Base-by-base conservation (phyloP, 805 yeast species). In the Jamesozyma hellenica region DNA sequence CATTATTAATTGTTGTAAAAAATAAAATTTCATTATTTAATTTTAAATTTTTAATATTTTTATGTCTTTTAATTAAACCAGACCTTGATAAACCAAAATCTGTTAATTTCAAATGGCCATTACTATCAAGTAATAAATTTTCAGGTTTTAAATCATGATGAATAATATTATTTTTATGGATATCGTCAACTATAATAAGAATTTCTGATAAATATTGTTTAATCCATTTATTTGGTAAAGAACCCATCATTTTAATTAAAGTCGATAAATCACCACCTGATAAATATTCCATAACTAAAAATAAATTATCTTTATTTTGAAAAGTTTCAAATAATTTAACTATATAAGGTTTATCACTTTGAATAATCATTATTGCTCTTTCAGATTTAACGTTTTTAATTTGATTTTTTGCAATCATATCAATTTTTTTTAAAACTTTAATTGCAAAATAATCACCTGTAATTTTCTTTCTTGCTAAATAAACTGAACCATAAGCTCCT, bases 401-500 rank as follows among this genome's bases (percentile, higher is more conserved):
- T 65, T 92, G 98, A 67, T 94, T 94, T 63, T 90, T 92, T 2
- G 95, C 90, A 44, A 92, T 79, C 97, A 92, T 92, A 60, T 92
- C 97, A 3, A 94, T 74, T 60, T 92, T 92, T 51, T 79, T 84
- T 45, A 92, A 65, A 12, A 86, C 92, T 58, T 92, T 92, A 46
- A 92, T 87, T 0, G 99, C 98, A 50, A 84, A 90, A 59, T 87
- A 83, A 46, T 94, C 98, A 4, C 96, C 96, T 0, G 96, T 90
- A 11, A 82, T 61, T 51, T 77, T 80, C 52, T 92, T 73, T 47
- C 79, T 77, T 0, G 95, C 88, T 8, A 92, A 67, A 59, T 79
- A 92, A 2, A 92, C 99, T 28, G 94, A 82, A 0, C 98, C 98
- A 68, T 88, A 92, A 0, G 99, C 98, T 32, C 99, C 98, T 54